Base-by-base conservation (phyloP, 148 eudicot species). In the Nyssa sinensis region DNA sequence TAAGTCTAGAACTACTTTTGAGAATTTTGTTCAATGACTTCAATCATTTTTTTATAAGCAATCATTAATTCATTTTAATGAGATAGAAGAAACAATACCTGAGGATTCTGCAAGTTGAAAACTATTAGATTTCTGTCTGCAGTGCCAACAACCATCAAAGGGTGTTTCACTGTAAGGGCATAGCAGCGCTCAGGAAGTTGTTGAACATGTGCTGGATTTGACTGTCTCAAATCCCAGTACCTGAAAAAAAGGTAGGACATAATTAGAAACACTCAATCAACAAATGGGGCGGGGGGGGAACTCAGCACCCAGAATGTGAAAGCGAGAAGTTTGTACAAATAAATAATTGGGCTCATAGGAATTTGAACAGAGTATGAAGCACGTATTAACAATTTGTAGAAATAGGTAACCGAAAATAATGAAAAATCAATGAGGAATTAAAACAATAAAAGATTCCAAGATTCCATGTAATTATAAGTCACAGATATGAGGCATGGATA, bases 101-200 rank as follows among this genome's bases (percentile, higher is more conserved):
- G 97, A 58, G 98, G 98, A 72, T 85, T 94, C 77, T 90, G 90
- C 86, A 94, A 75, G 84, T 94, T 92, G 74, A 83, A 94, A 63
- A 94, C 86, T 44, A 86, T 67, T 66, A 94, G 78, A 80, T 94
- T 94, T 80, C 94, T 87, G 84, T 94, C 98, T 25, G 97, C 93
- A 49, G 98, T 92, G 29, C 92, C 98, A 74, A 87, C 98, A 21
- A 94, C 97, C 98, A 94, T 86, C 58, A 94, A 87, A 62, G 98
- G 98, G 81, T 92, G 85, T 74, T 71, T 81, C 69, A 85, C 97
- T 17, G 96, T 70, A 73, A 94, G 81, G n/a, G 97, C 81, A 89
- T 92, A 94, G 88, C 98, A 94, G 73, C 97, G 97, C 27, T 92
- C 98, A 55, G 97, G 97, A 75, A 92, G 97, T 77, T 82, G 89